Base-by-base conservation (phyloP, 2,329 filamentous ascomycete genomes). In the Ophiostoma novo-ulmi region DNA sequence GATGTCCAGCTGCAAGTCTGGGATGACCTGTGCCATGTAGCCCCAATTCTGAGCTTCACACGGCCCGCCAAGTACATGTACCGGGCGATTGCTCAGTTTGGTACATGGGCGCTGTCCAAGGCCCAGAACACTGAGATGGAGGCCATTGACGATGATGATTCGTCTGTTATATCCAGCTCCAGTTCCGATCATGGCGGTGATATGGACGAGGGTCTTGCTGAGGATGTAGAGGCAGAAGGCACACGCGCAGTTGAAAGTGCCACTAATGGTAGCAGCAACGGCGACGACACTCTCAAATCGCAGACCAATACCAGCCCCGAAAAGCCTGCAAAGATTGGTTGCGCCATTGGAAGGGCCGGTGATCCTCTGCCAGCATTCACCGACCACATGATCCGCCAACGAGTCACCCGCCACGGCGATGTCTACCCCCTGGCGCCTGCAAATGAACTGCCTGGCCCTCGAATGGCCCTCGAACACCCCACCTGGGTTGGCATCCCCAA, bases 51-150 rank as follows among this genome's bases (percentile, higher is more conserved):
- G n/a, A 97, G 92, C 76, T 98, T 97, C 78, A 98, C 94, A 0
- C 87, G 90, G n/a, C 95, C 95, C 0, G 95, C 94, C 65, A 98
- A 98, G 78, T 91, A 91, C 80, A 97, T 98, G 93, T 98, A 93
- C 78, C 87, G 94, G 67, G 92, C 92, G 1, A 88, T 97, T 69
- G 91, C 95, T 0, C 94, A 97, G 75, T 98, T 99, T 76, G 91
- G 93, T 1, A 93, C 94, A 0, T 98, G 94, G 94, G 91, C 91
- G 0, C 84, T 97, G 31, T 92, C 94, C 85, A 71, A 90, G 74
- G 93, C 93, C 0, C 94, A 97, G 77, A 85, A 92, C 72, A 87
- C 85, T 0, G 87, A 88, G 0, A 94, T 97, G 70, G 91, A 95
- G 22, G 94, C 10, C 3, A 31, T 97, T 48, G 90, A 94, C 72